These are phyloP conservation scores for Paramecium octaurelia DNA, from an alignment of 73 alveolate genomes.

Conservation along the genomic window DNA sequence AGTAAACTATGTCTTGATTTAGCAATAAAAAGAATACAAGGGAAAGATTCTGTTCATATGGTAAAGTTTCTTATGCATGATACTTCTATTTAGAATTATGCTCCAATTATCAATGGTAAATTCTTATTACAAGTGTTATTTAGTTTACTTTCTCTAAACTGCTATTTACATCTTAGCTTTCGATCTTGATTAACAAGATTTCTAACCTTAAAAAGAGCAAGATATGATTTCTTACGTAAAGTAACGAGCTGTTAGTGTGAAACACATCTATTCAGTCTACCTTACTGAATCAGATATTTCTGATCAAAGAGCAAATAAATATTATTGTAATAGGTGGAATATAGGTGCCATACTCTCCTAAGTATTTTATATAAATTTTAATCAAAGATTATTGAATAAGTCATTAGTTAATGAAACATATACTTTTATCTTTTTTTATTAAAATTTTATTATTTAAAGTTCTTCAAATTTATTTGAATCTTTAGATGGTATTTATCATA, in stretches of 20 bases:
- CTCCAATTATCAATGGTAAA: neutral
- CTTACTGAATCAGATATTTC: neutral
- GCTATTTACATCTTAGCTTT: neutral
- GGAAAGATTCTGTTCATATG: neutral
- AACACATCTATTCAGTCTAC: neutral
- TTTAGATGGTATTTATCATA: neutral
- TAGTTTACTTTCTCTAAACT: neutral
- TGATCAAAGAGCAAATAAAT: neutral
- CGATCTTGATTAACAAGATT: neutral
- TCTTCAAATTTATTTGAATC: neutral
- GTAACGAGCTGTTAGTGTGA: neutral
- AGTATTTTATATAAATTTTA: neutral
- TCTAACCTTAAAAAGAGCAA: neutral
- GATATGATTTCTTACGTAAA: neutral
- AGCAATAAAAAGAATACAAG: neutral
- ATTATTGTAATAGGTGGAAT: constrained; percentile 8
- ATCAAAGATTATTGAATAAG: constrained; percentile 1
- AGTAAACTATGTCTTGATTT: constrained; percentile 1
- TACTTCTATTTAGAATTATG: neutral
- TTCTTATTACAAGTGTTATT: neutral
- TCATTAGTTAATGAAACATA: neutral
- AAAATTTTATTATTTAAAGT: neutral
- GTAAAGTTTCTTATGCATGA: constrained; percentile 5
- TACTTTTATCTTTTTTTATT: neutral
- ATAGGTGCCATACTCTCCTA: neutral